Conservation (phyloP, 331 rosid species). For the Quercus phellos region DNA sequence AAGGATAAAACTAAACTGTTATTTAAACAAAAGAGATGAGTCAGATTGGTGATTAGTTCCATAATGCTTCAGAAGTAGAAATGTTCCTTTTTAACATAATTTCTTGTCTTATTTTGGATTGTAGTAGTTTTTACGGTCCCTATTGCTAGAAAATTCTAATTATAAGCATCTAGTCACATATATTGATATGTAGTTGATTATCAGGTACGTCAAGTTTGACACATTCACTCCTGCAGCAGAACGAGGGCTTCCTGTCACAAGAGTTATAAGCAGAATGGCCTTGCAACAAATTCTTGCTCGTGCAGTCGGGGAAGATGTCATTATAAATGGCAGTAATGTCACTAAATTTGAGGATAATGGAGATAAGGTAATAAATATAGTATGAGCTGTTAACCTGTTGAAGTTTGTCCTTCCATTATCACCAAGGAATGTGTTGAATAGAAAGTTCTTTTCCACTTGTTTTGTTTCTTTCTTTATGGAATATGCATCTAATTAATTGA, state of each 20-base stretch:
- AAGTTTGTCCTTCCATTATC: constrained; percentile 12
- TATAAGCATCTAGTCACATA: constrained; percentile 14
- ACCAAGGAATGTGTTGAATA: neutral
- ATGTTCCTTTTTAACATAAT: neutral
- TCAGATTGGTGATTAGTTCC: neutral
- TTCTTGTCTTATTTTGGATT: neutral
- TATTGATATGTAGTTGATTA: constrained; percentile 37
- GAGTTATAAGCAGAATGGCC: constrained; percentile 86
- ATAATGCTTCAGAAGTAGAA: neutral
- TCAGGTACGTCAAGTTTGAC: constrained; percentile 97
- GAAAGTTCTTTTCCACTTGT: neutral
- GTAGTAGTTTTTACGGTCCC: neutral
- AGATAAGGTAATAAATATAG: constrained; percentile 54
- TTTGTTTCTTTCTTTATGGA: constrained; percentile 12
- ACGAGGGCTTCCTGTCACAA: constrained; percentile 92
- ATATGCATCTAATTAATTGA: neutral
- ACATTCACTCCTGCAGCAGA: constrained; percentile 98
- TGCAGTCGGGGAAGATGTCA: constrained; percentile 69
- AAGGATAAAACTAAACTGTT: too few species aligned
- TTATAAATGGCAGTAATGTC: constrained; percentile 72
- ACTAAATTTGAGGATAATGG: constrained; percentile 70
- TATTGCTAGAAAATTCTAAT: constrained; percentile 7
- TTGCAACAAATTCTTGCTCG: constrained; percentile 86
- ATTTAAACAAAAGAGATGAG: too few species aligned
- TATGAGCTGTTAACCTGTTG: constrained; percentile 9